These are phyloP conservation scores for Fragilaria crotonensis DNA, from an alignment of 108 stramenopile genomes.

Conservation along the genomic window DNA sequence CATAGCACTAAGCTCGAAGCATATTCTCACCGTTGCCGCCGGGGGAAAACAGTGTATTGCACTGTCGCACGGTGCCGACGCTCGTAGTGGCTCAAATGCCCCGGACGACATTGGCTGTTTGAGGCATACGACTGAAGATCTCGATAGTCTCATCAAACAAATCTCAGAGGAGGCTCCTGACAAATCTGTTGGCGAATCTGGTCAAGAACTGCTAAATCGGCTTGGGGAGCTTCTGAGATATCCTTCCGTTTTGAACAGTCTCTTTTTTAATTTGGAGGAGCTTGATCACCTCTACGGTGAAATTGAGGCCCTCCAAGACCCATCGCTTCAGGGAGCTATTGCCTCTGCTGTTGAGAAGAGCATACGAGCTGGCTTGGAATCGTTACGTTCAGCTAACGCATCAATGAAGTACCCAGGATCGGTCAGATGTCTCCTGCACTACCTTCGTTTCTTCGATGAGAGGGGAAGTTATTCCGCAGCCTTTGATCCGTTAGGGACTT, in stretches of 20 bases:
- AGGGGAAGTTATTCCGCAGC: slow-evolving; percentile 11
- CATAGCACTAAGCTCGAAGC: slow-evolving; percentile 2
- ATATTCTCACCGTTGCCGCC: slow-evolving; percentile 36
- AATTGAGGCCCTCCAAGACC: slow-evolving; percentile 19
- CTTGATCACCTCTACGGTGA: slow-evolving; percentile 46
- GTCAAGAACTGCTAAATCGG: slow-evolving; percentile 33
- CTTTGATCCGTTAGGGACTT: slow-evolving; percentile 22
- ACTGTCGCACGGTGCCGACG: slow-evolving; percentile 16
- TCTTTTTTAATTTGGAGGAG: slow-evolving; percentile 56
- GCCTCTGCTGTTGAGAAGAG: slow-evolving; percentile 51
- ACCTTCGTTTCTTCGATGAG: slow-evolving; percentile 49
- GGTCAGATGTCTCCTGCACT: slow-evolving; percentile 54
- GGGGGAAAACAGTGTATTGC: slow-evolving; percentile 50
- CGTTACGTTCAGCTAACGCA: slow-evolving; percentile 22
- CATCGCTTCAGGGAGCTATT: slow-evolving; percentile 28
- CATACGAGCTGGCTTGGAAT: slow-evolving; percentile 47
- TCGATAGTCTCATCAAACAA: slow-evolving; percentile 4
- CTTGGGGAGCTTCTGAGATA: slow-evolving; percentile 55
- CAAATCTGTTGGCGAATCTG: slow-evolving; percentile 18
- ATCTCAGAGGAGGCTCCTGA: slow-evolving; percentile 26
- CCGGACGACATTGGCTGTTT: neutral
- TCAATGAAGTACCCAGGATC: slow-evolving; percentile 57
- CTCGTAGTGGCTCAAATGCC: slow-evolving; percentile 7
- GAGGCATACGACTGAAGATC: neutral
- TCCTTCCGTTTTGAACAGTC: slow-evolving; percentile 53